Evolutionary conservation across 768 basidiomycete genomes (phyloP), one percentile per base, ranked within the genome.

Genomic region (Pleurotus cornucopiae): DNA sequence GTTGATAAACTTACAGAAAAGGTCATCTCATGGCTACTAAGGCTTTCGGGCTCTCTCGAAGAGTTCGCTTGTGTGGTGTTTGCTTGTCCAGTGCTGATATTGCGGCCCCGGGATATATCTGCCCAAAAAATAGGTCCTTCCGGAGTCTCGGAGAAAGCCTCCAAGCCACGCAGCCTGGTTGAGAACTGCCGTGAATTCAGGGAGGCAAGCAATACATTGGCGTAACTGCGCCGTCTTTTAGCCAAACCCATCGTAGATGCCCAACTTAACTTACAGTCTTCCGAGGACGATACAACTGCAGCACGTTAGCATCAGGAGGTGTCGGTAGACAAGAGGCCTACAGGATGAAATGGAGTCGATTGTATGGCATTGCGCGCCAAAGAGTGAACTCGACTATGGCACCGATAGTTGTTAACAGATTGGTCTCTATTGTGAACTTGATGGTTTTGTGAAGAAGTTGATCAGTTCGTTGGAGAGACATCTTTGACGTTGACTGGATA

Each of bases 301-400:
- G 18, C 21, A 38, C 3, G 12, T 13, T 30, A 30, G 26, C 6
- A 6, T 9, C 26, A 20, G 20, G 6, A 30, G 6, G 6, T 9
- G 26, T 30, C 9, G 26, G 26, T 30, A 9, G 26, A 6, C 9
- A 30, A 30, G 9, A 30, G 0, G 26, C 58, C 18, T 20, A 57
- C 58, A 57, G 40, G 14, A 54, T 57, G 34, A 57, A 51, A 44
- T 60, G 58, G 18, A 60, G 21, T 23, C 57, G 46, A 38, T 56
- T 60, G 26, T 25, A n/a, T 5, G 39, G 34, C 26, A 53, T 58
- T 6, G 51, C 43, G 37, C 58, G 56, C 37, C 49, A 60, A 26
- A 60, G 44, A 12, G 57, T 26, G 9, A 60, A 43, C 37, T 60
- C 58, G 11, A 57, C 21, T 4, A 53, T 23, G 44, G 58, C 58